These are phyloP conservation scores for Margaritispora aquatica DNA, from an alignment of 495 filamentous ascomycete genomes.

Conservation along the genomic window DNA sequence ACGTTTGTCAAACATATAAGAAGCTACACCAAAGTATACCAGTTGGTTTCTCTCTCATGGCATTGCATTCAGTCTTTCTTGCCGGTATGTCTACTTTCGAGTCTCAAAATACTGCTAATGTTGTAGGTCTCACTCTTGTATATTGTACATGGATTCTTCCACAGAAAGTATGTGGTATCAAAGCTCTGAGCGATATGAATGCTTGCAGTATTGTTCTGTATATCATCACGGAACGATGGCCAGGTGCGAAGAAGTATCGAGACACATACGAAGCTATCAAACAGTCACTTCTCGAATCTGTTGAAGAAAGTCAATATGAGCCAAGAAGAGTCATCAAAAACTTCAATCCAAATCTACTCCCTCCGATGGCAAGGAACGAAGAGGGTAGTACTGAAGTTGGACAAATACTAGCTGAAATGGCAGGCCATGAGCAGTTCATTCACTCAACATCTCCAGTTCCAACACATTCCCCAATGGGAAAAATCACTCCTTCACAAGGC, in stretches of 20 bases:
- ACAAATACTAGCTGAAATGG: background rate
- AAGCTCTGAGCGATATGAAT: constrained; percentile 15
- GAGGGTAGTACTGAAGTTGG: background rate
- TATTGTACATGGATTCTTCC: constrained; percentile 22
- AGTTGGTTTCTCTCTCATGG: constrained; percentile 20
- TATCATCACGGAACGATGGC: constrained; percentile 23
- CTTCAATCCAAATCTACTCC: background rate
- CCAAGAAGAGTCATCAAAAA: background rate
- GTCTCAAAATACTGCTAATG: background rate
- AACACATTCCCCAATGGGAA: background rate
- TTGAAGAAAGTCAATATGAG: background rate
- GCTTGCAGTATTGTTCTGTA: constrained; percentile 22
- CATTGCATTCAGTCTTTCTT: constrained; percentile 20
- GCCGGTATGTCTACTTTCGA: constrained; percentile 1
- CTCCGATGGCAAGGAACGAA: background rate
- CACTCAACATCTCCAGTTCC: background rate
- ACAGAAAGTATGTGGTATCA: constrained; percentile 10
- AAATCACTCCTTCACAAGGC: background rate
- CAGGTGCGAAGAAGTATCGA: constrained; percentile 19
- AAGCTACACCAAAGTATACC: constrained; percentile 16
- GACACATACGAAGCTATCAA: constrained; percentile 20
- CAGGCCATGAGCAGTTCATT: background rate
- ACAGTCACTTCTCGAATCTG: background rate
- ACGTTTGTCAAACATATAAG: constrained; percentile 22
- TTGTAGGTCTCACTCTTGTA: constrained; percentile 16